phyloP scores from a whole-genome alignment of 768 basidiomycete genomes.

The Mycena maculata region DNA sequence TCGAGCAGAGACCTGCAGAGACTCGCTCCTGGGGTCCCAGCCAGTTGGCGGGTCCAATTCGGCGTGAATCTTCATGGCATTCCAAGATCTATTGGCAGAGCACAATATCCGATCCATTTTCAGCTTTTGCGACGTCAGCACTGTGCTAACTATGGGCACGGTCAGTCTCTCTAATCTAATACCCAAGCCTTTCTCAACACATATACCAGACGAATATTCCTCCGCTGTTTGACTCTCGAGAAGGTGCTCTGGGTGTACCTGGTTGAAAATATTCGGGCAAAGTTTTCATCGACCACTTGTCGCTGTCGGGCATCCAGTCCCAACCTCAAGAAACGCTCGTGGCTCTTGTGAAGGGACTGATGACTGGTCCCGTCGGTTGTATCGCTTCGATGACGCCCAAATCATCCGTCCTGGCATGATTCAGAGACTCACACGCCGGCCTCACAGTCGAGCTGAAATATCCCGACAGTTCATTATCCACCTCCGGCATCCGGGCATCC shows the following conservation, averaged over 20 bases:
- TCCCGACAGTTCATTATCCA: not conserved
- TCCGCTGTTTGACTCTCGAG: slow-evolving; percentile 4
- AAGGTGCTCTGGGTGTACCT: slow-evolving; percentile 24
- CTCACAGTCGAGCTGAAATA: not conserved
- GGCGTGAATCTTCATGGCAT: slow-evolving; percentile 13
- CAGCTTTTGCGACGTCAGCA: slow-evolving; percentile 24
- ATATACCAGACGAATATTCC: slow-evolving; percentile 18
- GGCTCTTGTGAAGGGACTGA: slow-evolving; percentile 12
- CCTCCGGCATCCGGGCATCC: not conserved
- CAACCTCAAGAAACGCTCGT: slow-evolving; percentile 14
- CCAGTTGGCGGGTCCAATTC: too few relatives aligned
- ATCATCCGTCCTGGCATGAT: not conserved
- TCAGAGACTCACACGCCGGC: not conserved
- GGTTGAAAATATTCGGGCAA: slow-evolving; percentile 14
- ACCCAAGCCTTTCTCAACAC: not conserved
- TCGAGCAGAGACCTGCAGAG: too few relatives aligned
- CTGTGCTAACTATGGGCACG: slow-evolving; percentile 19
- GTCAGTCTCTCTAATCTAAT: not conserved
- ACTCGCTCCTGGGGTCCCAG: too few relatives aligned
- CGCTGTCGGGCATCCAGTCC: not conserved
- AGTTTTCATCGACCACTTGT: slow-evolving; percentile 20
- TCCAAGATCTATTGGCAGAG: slow-evolving; percentile 39
- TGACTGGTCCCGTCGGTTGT: slow-evolving; percentile 22
- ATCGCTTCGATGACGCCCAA: not conserved
- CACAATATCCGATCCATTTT: slow-evolving; percentile 36